These are phyloP conservation scores for Recurvomyces mirabilis DNA, from an alignment of 495 filamentous ascomycete species.

Conservation along the genomic window DNA sequence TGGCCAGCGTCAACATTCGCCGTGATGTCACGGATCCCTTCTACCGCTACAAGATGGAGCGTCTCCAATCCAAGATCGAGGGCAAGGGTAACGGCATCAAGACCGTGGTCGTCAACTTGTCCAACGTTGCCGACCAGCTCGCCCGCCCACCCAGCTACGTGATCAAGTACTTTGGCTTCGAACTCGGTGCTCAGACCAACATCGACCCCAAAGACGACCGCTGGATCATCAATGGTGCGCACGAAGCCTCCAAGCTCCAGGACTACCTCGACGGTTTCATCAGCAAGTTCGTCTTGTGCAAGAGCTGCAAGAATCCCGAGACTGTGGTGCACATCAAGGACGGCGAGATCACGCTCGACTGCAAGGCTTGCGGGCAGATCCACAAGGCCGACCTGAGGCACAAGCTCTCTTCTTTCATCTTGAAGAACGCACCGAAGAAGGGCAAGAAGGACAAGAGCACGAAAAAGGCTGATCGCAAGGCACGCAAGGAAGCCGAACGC, in stretches of 20 bases:
- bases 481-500: slow-evolving; percentile 43
- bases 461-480: slow-evolving; percentile 70
- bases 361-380: slow-evolving; percentile 95
- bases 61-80: slow-evolving; percentile 95
- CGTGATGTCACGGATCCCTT: slow-evolving; percentile 97
- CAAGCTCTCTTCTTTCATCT: slow-evolving; percentile 93
- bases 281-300: slow-evolving; percentile 94
- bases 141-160: slow-evolving; percentile 86
- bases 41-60: slow-evolving; percentile 99
- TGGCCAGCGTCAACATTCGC: slow-evolving; percentile 94
- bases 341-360: slow-evolving; percentile 79
- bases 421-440: slow-evolving; percentile 88
- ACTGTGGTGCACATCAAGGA: slow-evolving; percentile 92
- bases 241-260: slow-evolving; percentile 91
- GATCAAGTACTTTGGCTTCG: slow-evolving; percentile 99
- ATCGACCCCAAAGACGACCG: slow-evolving; percentile 93
- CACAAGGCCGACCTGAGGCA: slow-evolving; percentile 81
- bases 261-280: slow-evolving; percentile 98
- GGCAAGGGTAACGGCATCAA: slow-evolving; percentile 98
- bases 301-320: slow-evolving; percentile 99
- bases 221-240: slow-evolving; percentile 99
- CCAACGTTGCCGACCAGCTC: slow-evolving; percentile 85
- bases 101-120: slow-evolving; percentile 92
- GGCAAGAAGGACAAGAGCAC: slow-evolving; percentile 92
- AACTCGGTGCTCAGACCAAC: slow-evolving; percentile 96